These are phyloP conservation scores for Suhomyces kunorum DNA, from an alignment of 1,139 yeast genomes.

Conservation along the genomic window DNA sequence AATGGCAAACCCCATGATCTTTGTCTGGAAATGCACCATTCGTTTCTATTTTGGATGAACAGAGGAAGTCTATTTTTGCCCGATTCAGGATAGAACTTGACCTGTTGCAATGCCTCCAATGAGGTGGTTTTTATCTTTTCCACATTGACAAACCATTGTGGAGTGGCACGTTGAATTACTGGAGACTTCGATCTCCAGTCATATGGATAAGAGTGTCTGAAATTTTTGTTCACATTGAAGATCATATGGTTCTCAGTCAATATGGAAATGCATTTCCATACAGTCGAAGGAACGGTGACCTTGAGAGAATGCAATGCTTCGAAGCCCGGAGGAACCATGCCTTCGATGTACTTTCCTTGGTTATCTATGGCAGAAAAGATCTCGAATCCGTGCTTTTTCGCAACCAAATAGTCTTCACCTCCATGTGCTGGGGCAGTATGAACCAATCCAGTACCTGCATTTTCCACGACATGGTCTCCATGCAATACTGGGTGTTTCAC, in stretches of 20 bases:
- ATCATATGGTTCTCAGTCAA: conserved; percentile 50
- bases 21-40: conserved; percentile 98
- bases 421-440: conserved; percentile 99
- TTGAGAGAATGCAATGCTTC: conserved; percentile 51
- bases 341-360: conserved; percentile 61
- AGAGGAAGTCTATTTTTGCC: conserved; percentile 73
- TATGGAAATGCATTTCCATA: conserved; percentile 35
- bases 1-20: conserved; percentile 99
- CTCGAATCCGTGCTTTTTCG: conserved; percentile 55
- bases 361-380: conserved; percentile 80
- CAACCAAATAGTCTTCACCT: conserved; percentile 82
- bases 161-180: conserved; percentile 90
- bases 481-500: conserved; percentile 59
- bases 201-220: conserved; percentile 86
- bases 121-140: conserved; percentile 70
- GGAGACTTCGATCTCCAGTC: conserved; percentile 98
- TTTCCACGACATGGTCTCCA: conserved; percentile 78
- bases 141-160: conserved; percentile 95
- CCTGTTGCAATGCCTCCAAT: conserved; percentile 56
- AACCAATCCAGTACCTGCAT: conserved; percentile 92
- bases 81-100: conserved; percentile 68
- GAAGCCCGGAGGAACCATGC: conserved; percentile 43
- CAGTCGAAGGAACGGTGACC: conserved; percentile 63
- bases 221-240: conserved; percentile 48
- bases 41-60: conserved; percentile 76